Conservation (phyloP, 176 grass and related monocot genomes). For the Thinopyrum elongatum region DNA sequence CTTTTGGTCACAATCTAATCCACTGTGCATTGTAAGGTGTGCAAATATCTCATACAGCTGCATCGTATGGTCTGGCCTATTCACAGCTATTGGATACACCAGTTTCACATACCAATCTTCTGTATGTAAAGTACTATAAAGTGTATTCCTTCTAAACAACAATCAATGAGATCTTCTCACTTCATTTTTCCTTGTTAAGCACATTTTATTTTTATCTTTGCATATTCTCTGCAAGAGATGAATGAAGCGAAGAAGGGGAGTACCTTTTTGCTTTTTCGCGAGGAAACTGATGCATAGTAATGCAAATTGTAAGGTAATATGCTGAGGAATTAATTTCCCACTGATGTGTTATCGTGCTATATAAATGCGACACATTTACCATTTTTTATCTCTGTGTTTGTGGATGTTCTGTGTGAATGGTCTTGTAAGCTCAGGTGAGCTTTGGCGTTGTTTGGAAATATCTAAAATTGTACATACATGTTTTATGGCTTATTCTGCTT, state of each 20-base stretch:
- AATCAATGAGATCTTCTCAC: constrained; percentile 20
- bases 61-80: constrained; percentile 68
- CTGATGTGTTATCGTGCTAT: constrained; percentile 19
- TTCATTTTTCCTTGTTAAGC: constrained; percentile 29
- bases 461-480: neutral
- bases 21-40: constrained; percentile 48
- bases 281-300: constrained; percentile 35
- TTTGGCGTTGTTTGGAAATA: neutral
- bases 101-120: constrained; percentile 46
- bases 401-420: neutral
- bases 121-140: constrained; percentile 60
- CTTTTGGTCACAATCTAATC: constrained; percentile 30
- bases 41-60: constrained; percentile 30
- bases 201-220: constrained; percentile 65
- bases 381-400: neutral
- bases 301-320: constrained; percentile 47
- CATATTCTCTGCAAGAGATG: constrained; percentile 94
- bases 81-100: constrained; percentile 53
- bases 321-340: constrained; percentile 20
- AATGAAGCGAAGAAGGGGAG: constrained; percentile 47
- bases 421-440: neutral
- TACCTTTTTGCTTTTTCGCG: constrained; percentile 38
- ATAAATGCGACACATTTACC: constrained; percentile 21
- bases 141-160: constrained; percentile 44
- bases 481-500: neutral